Evolutionary conservation across 257 asterid species (phyloP), one percentile per base, ranked within the genome.

Genomic region (Solanum virginianum): DNA sequence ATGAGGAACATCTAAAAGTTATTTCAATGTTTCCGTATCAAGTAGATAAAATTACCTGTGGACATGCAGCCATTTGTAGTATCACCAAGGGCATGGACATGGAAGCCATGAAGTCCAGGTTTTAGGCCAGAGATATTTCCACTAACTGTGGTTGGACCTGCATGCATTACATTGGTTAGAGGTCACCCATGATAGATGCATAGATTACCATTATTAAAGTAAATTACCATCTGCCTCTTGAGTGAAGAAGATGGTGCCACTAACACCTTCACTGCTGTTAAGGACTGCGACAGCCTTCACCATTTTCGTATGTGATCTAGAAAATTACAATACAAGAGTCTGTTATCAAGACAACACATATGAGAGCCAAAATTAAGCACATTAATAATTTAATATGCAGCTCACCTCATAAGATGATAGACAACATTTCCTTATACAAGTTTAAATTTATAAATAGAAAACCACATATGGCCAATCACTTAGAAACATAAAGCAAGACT

Each of bases 31-130:
- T 36, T 5, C 17, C 10, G 36, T 63, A 43, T 26, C 4, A 22
- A 32, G 75, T 32, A 86, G 68, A 53, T 57, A 84, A 74, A 63
- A 57, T 91, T 91, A 96, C 99, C 99, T 24, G 99, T 97, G 65
- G 98, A 97, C 97, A 94, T 81, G 86, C 99, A 97, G 49, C 99
- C 99, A n/a, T 97, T 97, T 88, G 99, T 97, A 81, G 99, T 97
- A 94, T 97, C 99, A 87, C 99, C 99, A 87, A 95, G 97, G 83
- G 99, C 98, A 69, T 97, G 98, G 66, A 97, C 98, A 68, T 97
- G 99, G 89, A 97, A 97, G 83, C 99, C 99, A 71, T 97, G 99
- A 79, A 57, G 93, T 57, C 99, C 99, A 22, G 97, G 98, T 89
- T 90, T 93, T 10, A 97, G 95, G 86, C 99, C 98, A 54, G 96